Conservation (phyloP, 208 protist species). For the Leishmania arabica region DNA sequence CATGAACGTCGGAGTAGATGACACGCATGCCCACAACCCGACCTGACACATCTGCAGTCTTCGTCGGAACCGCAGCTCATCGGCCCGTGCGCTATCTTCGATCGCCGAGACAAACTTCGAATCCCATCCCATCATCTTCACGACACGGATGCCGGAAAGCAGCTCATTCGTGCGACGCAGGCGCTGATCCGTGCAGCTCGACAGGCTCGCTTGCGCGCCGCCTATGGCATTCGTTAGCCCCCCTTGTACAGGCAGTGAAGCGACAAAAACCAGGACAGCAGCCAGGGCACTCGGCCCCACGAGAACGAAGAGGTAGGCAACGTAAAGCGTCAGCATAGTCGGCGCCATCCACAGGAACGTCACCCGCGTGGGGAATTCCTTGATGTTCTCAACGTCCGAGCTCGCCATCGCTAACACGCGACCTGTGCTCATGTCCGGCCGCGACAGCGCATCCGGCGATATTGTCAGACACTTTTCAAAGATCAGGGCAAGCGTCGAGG, state of each 20-base stretch:
- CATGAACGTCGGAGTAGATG: constrained; percentile 53
- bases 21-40: constrained; percentile 37
- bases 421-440: constrained; percentile 78
- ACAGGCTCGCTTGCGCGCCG: constrained; percentile 18
- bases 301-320: constrained; percentile 54
- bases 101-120: constrained; percentile 46
- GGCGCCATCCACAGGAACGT: constrained; percentile 57
- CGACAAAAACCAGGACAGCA: constrained; percentile 62
- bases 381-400: constrained; percentile 65
- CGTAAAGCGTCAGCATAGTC: constrained; percentile 61
- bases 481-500: constrained; percentile 62
- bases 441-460: constrained; percentile 38
- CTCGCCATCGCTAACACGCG: constrained; percentile 90
- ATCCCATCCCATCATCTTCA: constrained; percentile 95
- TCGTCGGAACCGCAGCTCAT: constrained; percentile 42
- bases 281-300: constrained; percentile 75
- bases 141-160: constrained; percentile 86
- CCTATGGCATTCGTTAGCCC: constrained; percentile 38
- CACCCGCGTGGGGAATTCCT: constrained; percentile 38
- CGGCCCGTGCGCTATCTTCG: constrained; percentile 31
- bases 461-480: constrained; percentile 84
- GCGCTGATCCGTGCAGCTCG: constrained; percentile 75
- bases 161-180: constrained; percentile 92
- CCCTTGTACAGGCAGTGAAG: constrained; percentile 70
- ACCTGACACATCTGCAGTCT: constrained; percentile 31